Conservation (phyloP, 2,329 filamentous ascomycete genomes). For the Colletotrichum abscissum region DNA sequence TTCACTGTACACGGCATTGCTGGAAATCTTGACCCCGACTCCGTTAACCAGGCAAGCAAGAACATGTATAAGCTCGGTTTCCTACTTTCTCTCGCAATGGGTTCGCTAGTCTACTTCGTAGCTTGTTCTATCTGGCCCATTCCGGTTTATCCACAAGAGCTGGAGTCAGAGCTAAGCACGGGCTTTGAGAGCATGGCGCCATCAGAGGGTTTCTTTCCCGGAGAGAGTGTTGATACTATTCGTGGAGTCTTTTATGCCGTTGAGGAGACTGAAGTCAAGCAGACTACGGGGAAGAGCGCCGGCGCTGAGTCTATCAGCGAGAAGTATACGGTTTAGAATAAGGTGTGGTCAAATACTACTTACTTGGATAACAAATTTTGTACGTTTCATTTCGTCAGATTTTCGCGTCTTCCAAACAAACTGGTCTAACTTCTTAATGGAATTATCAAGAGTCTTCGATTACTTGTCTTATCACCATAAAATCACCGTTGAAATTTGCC, state of each 20-base stretch:
- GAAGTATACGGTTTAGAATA: neutral
- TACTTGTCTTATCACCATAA: too few relatives aligned
- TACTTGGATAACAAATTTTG: too few relatives aligned
- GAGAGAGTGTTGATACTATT: slow-evolving; percentile 32
- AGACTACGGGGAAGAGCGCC: neutral
- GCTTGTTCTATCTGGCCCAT: slow-evolving; percentile 36
- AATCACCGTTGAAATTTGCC: too few relatives aligned
- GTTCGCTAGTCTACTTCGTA: slow-evolving; percentile 40
- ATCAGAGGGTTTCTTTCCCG: slow-evolving; percentile 39
- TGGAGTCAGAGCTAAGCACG: slow-evolving; percentile 17
- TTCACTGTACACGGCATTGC: slow-evolving; percentile 42
- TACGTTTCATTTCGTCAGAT: too few relatives aligned
- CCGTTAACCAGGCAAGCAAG: slow-evolving; percentile 38
- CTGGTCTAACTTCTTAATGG: too few relatives aligned
- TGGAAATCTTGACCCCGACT: slow-evolving; percentile 38
- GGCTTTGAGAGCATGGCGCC: slow-evolving; percentile 38
- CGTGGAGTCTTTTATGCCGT: slow-evolving; percentile 2
- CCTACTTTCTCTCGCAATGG: slow-evolving; percentile 41
- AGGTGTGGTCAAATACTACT: too few relatives aligned
- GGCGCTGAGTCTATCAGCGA: neutral
- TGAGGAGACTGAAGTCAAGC: neutral
- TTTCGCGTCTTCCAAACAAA: too few relatives aligned
- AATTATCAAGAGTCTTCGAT: too few relatives aligned
- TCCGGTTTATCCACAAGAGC: slow-evolving; percentile 36
- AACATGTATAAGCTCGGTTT: slow-evolving; percentile 44